These are phyloP conservation scores for Leccinellum luteum DNA, from an alignment of 768 basidiomycete genomes.

Conservation along the genomic window DNA sequence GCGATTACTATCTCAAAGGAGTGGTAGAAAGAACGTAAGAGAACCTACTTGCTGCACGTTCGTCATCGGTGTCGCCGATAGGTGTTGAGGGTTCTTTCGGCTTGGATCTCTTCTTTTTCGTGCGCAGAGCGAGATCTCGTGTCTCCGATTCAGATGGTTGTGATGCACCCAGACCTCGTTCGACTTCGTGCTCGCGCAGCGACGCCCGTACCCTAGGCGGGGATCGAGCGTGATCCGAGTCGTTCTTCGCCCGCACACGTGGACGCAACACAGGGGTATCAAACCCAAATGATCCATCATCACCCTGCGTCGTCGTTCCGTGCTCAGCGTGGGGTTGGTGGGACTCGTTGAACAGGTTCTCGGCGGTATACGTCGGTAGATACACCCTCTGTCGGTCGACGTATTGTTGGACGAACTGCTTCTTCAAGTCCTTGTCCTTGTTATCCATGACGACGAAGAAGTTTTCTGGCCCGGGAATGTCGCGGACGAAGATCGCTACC, in stretches of 20 bases:
- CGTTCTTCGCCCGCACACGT: constrained; percentile 30
- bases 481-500: not conserved
- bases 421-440: constrained; percentile 37
- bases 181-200: not conserved
- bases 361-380: constrained; percentile 40
- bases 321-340: constrained; percentile 11
- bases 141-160: not conserved
- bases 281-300: constrained; percentile 40
- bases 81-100: constrained; percentile 16
- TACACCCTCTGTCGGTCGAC: constrained; percentile 48
- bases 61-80: constrained; percentile 30
- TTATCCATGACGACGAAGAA: not conserved
- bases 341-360: constrained; percentile 31
- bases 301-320: not conserved
- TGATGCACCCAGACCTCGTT: not conserved
- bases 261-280: constrained; percentile 57
- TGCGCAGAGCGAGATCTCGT: constrained; percentile 4
- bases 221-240: not conserved
- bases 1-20: not conserved
- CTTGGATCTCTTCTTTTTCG: constrained; percentile 25
- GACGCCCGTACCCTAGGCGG: not conserved
- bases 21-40: not conserved
- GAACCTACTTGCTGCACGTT: constrained; percentile 37
- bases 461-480: too few relatives aligned
- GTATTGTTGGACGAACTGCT: constrained; percentile 44